Evolutionary conservation across 2,329 filamentous ascomycete species (phyloP).

Genomic region (Dothideomycetidae sp.): DNA sequence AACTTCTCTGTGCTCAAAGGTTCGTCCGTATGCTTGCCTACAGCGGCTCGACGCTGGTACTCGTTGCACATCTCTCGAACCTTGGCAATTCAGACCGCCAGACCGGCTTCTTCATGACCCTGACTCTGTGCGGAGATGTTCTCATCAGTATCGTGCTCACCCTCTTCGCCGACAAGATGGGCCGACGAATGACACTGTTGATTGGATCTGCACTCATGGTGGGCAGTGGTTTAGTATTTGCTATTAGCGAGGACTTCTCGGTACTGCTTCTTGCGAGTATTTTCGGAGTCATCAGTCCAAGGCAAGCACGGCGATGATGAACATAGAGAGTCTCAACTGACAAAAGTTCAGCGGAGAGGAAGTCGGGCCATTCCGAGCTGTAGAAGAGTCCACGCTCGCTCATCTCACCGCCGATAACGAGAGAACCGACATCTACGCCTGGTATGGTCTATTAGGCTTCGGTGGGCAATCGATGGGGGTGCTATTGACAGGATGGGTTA

Average conservation of each 20-base stretch:
- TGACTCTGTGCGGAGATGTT: conserved; percentile 22
- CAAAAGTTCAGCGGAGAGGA: conserved; percentile 19
- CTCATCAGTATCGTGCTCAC: conserved; percentile 20
- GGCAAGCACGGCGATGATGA: too few relatives aligned
- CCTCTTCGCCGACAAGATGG: conserved; percentile 19
- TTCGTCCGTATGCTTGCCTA: conserved; percentile 47
- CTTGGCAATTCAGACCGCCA: conserved; percentile 18
- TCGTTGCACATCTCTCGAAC: conserved; percentile 19
- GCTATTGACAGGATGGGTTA: conserved; percentile 25
- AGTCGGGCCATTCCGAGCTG: conserved; percentile 23
- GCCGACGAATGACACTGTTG: conserved; percentile 18
- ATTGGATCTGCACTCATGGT: conserved; percentile 19
- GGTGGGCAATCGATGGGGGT: conserved; percentile 18
- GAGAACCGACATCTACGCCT: conserved; percentile 18
- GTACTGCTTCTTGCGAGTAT: conserved; percentile 20
- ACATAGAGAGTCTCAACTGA: too few relatives aligned
- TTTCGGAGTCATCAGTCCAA: conserved; percentile 20
- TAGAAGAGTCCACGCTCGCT: conserved; percentile 23
- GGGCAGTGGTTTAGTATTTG: conserved; percentile 19
- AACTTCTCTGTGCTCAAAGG: conserved; percentile 11
- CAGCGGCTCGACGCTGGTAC: conserved; percentile 29
- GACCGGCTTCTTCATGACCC: conserved; percentile 24
- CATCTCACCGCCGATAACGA: conserved; percentile 16
- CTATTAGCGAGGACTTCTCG: conserved; percentile 17
- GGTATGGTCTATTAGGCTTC: conserved; percentile 20